Conservation (phyloP, 2,329 filamentous ascomycete genomes). For the Reticulascus tulasneorum region DNA sequence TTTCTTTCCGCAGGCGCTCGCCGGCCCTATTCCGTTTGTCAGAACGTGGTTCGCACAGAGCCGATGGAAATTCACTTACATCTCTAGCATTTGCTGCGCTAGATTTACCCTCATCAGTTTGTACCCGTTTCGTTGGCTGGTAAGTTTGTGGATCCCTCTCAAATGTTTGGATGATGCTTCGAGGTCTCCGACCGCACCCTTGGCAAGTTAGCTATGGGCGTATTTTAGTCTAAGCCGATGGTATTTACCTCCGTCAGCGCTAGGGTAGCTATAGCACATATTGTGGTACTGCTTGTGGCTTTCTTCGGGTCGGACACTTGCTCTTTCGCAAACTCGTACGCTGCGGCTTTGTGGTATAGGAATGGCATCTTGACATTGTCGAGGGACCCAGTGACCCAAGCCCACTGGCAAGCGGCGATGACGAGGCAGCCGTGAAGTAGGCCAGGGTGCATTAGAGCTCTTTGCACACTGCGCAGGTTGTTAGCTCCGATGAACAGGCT, state of each 20-base stretch:
- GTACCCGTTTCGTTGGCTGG: conserved; percentile 18
- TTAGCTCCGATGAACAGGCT: conserved; percentile 6
- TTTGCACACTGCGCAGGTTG: conserved; percentile 29
- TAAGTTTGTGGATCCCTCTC: conserved; percentile 31
- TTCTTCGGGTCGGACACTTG: conserved; percentile 34
- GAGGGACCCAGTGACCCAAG: conserved; percentile 41
- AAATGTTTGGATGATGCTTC: conserved; percentile 40
- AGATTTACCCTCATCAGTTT: conserved; percentile 26
- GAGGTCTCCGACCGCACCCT: conserved; percentile 39
- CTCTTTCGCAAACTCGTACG: conserved; percentile 41
- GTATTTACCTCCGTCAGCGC: conserved; percentile 37
- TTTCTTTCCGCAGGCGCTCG: conserved; percentile 33
- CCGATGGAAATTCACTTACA: conserved; percentile 22
- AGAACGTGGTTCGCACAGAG: neutral
- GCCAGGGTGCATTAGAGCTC: conserved; percentile 38
- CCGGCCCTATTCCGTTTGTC: conserved; percentile 29
- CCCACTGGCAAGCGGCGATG: conserved; percentile 41
- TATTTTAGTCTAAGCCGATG: neutral
- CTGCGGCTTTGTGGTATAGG: conserved; percentile 42
- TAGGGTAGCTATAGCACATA: conserved; percentile 39
- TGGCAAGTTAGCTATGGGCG: neutral
- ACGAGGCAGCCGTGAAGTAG: conserved; percentile 42
- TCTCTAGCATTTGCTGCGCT: conserved; percentile 39
- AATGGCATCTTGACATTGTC: conserved; percentile 41
- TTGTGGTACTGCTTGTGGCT: conserved; percentile 35